Evolutionary conservation across 805 yeast genomes (phyloP).

Genomic region (Saturnispora sekii): DNA sequence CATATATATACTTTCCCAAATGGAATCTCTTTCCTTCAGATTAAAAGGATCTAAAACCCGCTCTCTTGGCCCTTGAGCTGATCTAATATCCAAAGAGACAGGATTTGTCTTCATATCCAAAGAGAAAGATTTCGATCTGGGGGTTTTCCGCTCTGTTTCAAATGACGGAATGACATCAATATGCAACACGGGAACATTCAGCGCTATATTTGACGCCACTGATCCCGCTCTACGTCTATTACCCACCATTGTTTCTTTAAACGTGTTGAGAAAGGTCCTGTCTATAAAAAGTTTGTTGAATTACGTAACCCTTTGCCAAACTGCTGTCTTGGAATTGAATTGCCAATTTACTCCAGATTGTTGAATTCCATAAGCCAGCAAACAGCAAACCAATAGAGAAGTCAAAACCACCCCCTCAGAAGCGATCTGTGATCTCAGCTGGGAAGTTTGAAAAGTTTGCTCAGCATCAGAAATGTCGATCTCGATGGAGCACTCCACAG

Average conservation of each 20-base stretch:
- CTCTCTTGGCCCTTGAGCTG: not conserved
- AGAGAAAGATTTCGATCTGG: not conserved
- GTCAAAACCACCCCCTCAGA: not conserved
- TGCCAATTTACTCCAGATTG: too few species aligned
- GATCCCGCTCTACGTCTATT: slow-evolving; percentile 44
- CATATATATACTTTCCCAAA: slow-evolving; percentile 21
- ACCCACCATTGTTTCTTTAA: slow-evolving; percentile 1
- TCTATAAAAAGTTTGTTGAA: not conserved
- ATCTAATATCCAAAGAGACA: not conserved
- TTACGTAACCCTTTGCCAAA: not conserved
- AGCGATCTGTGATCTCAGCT: too few species aligned
- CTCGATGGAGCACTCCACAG: not conserved
- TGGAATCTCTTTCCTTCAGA: slow-evolving; percentile 25
- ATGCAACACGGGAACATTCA: slow-evolving; percentile 34
- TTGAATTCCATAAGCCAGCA: too few species aligned
- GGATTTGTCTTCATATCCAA: not conserved
- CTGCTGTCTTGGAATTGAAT: not conserved
- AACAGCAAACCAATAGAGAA: not conserved
- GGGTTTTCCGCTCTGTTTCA: not conserved
- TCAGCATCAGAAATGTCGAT: not conserved
- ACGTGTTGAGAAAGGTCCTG: not conserved
- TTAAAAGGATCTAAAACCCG: slow-evolving; percentile 29
- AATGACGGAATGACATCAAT: not conserved
- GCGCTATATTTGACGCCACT: slow-evolving; percentile 52
- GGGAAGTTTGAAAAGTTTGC: too few species aligned